Conservation (phyloP, 176 grass and related monocot species). For the Eleusine coracana region DNA sequence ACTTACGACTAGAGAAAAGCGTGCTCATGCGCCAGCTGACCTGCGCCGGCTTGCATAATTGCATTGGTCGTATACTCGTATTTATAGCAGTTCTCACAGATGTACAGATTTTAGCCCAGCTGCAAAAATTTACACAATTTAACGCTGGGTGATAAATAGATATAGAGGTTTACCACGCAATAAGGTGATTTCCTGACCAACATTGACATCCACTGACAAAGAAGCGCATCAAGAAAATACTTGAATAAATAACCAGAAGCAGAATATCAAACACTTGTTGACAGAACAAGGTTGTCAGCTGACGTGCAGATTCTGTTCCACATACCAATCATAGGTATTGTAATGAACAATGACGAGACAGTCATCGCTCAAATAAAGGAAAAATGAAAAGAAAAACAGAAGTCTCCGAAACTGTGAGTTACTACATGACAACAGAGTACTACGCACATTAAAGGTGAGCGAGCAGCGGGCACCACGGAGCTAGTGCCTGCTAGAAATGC, state of each 20-base stretch:
- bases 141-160: too few relatives aligned
- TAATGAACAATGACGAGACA: not conserved
- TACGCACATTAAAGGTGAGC: not conserved
- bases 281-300: not conserved
- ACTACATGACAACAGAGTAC: constrained; percentile 7
- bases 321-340: not conserved
- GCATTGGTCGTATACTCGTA: too few relatives aligned
- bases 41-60: too few relatives aligned
- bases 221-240: not conserved
- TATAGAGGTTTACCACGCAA: too few relatives aligned
- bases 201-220: not conserved
- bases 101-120: too few relatives aligned
- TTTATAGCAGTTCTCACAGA: not conserved
- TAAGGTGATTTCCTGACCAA: not conserved
- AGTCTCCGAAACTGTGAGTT: not conserved
- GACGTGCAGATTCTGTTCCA: not conserved
- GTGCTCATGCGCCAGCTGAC: too few relatives aligned
- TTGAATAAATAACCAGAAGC: not conserved
- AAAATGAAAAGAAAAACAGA: not conserved
- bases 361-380: not conserved
- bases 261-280: not conserved
- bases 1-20: too few relatives aligned
- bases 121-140: not conserved
- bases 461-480: constrained; percentile 17
- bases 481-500: constrained; percentile 62